These are phyloP conservation scores for Tolypocladium capitatum DNA, from an alignment of 2,329 filamentous ascomycete species.

Conservation along the genomic window DNA sequence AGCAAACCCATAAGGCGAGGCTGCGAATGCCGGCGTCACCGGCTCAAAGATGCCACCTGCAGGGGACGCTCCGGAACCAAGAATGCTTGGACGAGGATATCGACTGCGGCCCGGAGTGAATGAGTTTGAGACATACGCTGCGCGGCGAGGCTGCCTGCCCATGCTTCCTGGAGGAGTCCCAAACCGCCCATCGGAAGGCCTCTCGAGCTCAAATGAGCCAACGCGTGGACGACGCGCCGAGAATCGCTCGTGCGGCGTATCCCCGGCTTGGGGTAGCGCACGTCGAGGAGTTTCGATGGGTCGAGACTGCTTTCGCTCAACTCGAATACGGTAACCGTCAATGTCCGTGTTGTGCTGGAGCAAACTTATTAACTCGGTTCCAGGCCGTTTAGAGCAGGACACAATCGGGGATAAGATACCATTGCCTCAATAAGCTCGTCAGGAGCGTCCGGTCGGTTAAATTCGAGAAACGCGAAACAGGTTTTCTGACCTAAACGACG, in stretches of 20 bases:
- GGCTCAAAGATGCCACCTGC: slow-evolving; percentile 1
- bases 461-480: slow-evolving; percentile 27
- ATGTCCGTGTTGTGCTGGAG: slow-evolving; percentile 19
- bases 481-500: slow-evolving; percentile 6
- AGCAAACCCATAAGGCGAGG: background rate
- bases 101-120: slow-evolving; percentile 4
- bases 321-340: slow-evolving; percentile 19
- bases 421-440: slow-evolving; percentile 21
- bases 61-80: slow-evolving; percentile 2
- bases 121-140: slow-evolving; percentile 2
- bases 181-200: background rate
- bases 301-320: slow-evolving; percentile 23
- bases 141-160: background rate
- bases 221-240: background rate
- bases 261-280: background rate
- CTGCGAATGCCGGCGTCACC: background rate
- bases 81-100: slow-evolving; percentile 4
- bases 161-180: background rate
- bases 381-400: background rate
- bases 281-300: slow-evolving; percentile 9
- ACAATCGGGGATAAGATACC: slow-evolving; percentile 11
- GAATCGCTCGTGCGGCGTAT: background rate
- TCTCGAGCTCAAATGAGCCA: slow-evolving; percentile 3
- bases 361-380: slow-evolving; percentile 5
- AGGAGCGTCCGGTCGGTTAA: slow-evolving; percentile 20